Percentiles rank a stretch among this genome's conserved stretches.
phyloP scores from a whole-genome alignment of 768 basidiomycete genomes.

The Psilocybe tampanensis region DNA sequence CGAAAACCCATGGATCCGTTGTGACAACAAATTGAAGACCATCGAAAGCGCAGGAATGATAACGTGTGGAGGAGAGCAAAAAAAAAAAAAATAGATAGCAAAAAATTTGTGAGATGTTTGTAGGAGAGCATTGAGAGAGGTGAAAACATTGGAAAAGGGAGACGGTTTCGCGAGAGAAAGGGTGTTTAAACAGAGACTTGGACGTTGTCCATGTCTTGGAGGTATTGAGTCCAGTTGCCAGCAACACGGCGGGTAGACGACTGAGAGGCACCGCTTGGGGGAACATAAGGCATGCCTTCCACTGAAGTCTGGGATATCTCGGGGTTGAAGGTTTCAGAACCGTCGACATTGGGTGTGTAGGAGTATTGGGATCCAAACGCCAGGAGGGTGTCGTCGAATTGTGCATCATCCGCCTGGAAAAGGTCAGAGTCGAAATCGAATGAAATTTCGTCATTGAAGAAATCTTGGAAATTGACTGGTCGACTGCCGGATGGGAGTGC shows the following conservation, averaged over 20 bases:
- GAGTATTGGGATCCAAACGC: no score
- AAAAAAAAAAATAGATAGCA: no score
- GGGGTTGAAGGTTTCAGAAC: background rate
- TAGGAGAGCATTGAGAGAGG: background rate
- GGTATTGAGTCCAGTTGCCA: constrained; percentile 36
- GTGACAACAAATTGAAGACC: background rate
- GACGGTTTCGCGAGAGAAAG: background rate
- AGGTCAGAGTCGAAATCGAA: background rate
- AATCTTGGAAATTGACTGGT: background rate
- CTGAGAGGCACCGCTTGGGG: constrained; percentile 55
- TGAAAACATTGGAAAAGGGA: background rate
- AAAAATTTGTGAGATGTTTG: background rate
- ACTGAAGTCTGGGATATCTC: constrained; percentile 1
- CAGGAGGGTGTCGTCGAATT: no score
- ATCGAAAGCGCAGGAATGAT: background rate
- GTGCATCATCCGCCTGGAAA: no score
- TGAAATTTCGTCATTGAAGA: background rate
- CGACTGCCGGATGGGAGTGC: background rate
- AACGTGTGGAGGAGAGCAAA: no score
- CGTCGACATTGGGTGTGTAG: background rate
- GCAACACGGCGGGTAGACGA: constrained; percentile 56
- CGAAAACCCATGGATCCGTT: background rate
- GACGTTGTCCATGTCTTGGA: constrained; percentile 21
- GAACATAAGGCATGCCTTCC: constrained; percentile 39
- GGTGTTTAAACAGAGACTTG: background rate